Base-by-base conservation (phyloP, 1,284 basidiomycete species). In the Ceratobasidium sp. region DNA sequence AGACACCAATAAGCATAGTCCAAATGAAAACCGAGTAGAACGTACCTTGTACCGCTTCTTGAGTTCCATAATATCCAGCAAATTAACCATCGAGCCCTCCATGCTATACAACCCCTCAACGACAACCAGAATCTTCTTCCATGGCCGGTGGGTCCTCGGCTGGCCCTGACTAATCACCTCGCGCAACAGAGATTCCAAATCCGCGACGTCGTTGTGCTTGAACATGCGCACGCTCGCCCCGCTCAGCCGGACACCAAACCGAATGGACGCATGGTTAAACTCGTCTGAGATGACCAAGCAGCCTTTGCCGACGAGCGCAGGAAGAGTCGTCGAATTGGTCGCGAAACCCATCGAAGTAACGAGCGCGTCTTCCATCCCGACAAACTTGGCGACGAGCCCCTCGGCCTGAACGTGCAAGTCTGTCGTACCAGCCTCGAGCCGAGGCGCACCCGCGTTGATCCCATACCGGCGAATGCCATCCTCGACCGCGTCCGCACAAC, bases 101-200 rank as follows among this genome's bases (percentile, higher is more conserved):
- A 99, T 99, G 80, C 94, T 96, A 87, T 96, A 99, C 64, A 99
- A 85, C 2, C 97, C 97, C 85, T 99, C 97, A 48, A 99, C 96
- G 78, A 99, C 91, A 66, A 99, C 82, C 64, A 99, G 83, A 80
- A 99, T 99, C 89, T 98, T 99, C 88, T 98, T 98, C 97, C 97
- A 99, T 1, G 97, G 98, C 20, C 97, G 87, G 84, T 99, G 98
- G 0, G 96, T 99, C 86, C 96, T 93, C 1, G 97, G 96, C 85
- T 99, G 97, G 38, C 97, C 97, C 85, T 99, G 97, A 81, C 93
- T 95, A 86, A 99, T 98, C 62, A 92, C 93, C 86, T 99, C 98
- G 62, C 93, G 89, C 81, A 99, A 86, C 10, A 99, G 84, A 6
- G 87, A 84, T 85, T 99, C 97, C 78, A 99, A 87, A 68, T 89